Conservation (phyloP, 495 filamentous ascomycete species). For the Hamigera avellanea region DNA sequence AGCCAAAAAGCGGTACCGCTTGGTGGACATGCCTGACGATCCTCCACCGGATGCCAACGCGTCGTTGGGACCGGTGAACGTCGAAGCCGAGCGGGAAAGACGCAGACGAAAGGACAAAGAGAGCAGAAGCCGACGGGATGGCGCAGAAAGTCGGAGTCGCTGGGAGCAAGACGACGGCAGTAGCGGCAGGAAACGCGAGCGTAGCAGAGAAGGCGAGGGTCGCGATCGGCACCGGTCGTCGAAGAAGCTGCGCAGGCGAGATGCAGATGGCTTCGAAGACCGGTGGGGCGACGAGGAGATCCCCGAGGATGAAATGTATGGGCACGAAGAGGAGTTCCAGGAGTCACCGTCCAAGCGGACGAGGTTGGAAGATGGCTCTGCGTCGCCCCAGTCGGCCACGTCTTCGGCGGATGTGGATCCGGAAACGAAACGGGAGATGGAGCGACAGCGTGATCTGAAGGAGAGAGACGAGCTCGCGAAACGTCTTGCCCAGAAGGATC, state of each 20-base stretch:
- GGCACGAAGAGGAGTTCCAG: conserved; percentile 29
- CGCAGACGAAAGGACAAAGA: conserved; percentile 36
- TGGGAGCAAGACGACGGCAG: conserved; percentile 22
- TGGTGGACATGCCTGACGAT: conserved; percentile 77
- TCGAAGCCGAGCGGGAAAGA: conserved; percentile 37
- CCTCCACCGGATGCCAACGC: conserved; percentile 27
- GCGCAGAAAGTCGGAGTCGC: conserved; percentile 14
- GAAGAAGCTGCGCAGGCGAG: conserved; percentile 43
- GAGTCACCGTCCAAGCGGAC: conserved; percentile 47
- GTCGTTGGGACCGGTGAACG: conserved; percentile 38
- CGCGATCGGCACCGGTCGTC: conserved; percentile 38
- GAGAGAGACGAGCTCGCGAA: conserved; percentile 69
- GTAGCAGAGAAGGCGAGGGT: conserved; percentile 26
- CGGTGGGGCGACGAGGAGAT: conserved; percentile 73
- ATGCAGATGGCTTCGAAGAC: conserved; percentile 52
- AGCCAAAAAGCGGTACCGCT: conserved; percentile 49
- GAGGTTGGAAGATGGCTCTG: conserved; percentile 43
- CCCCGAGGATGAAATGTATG: conserved; percentile 1
- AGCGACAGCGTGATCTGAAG: conserved; percentile 49
- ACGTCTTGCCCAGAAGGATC: conserved; percentile 58
- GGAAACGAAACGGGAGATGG: conserved; percentile 41
- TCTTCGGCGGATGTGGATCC: conserved; percentile 46
- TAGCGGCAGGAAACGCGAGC: conserved; percentile 26
- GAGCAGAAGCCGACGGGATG: conserved; percentile 9
- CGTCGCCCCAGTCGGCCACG: conserved; percentile 29